Conservation (phyloP, 768 basidiomycete species). For the Termitomyces titanicus region DNA sequence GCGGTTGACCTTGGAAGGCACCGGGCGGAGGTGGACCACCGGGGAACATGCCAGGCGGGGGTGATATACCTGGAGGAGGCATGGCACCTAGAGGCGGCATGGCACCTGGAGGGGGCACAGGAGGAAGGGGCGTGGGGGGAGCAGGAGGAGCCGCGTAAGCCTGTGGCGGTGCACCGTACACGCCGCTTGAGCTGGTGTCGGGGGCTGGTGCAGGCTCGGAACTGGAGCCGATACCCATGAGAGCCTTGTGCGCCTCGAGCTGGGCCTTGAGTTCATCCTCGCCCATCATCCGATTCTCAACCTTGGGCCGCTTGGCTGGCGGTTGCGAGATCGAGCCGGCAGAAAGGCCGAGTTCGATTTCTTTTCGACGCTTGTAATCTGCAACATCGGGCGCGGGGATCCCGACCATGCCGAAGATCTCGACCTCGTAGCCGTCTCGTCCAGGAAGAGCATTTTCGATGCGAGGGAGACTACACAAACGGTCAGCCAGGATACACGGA, state of each 20-base stretch:
- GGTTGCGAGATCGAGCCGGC: conserved; percentile 81
- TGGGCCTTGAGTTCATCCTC: conserved; percentile 85
- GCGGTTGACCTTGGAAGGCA: conserved; percentile 38
- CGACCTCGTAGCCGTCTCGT: conserved; percentile 95
- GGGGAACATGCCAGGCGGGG: conserved; percentile 41
- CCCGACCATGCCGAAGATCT: conserved; percentile 99
- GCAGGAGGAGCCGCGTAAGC: conserved; percentile 55
- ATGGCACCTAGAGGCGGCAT: conserved; percentile 25
- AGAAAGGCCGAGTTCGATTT: conserved; percentile 85
- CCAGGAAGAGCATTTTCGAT: conserved; percentile 97
- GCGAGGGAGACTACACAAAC: conserved; percentile 57
- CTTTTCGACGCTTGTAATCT: conserved; percentile 94
- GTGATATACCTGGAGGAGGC: conserved; percentile 26
- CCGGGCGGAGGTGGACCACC: conserved; percentile 39
- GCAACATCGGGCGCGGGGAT: conserved; percentile 92
- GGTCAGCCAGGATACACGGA: neutral
- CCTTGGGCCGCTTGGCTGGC: conserved; percentile 75
- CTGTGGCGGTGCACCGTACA: conserved; percentile 74
- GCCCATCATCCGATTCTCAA: conserved; percentile 71
- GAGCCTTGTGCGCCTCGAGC: conserved; percentile 83
- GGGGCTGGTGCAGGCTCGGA: conserved; percentile 33
- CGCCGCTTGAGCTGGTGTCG: conserved; percentile 47
- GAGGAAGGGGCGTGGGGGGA: conserved; percentile 18
- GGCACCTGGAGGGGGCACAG: conserved; percentile 26
- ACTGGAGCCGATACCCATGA: conserved; percentile 69